A percentile compares a stretch with the other conserved stretches of the same genome.
Evolutionary conservation across 164 flowering plant genomes (phyloP).

Genomic region (Umbilicus rupestris): DNA sequence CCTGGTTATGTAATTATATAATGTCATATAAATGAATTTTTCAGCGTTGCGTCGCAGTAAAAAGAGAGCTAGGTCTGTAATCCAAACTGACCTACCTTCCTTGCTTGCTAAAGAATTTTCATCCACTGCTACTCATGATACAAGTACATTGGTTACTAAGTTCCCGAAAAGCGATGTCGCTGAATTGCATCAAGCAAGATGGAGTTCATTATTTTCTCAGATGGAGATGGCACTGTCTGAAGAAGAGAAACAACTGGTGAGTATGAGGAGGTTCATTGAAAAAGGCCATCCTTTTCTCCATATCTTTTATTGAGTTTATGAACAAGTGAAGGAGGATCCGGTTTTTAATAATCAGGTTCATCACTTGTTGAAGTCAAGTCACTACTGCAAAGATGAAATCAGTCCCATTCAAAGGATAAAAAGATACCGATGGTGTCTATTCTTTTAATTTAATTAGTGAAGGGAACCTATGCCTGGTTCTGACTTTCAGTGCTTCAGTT

Average conservation of each 20-base stretch:
- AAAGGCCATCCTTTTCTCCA: background rate
- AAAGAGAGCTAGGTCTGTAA: constrained; percentile 6
- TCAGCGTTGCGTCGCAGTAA: constrained; percentile 11
- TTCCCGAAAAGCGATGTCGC: background rate
- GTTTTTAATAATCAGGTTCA: no score
- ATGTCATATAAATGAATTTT: background rate
- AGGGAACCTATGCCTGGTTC: background rate
- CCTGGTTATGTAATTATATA: background rate
- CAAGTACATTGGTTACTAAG: background rate
- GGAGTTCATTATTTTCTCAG: constrained; percentile 6
- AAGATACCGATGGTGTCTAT: background rate
- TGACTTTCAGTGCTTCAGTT: background rate
- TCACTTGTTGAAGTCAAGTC: no score
- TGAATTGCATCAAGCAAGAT: constrained; percentile 8
- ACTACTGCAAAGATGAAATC: no score
- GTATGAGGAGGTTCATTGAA: background rate
- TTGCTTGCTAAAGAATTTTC: constrained; percentile 2
- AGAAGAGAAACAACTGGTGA: constrained; percentile 11
- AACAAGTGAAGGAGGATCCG: background rate
- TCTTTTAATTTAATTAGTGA: background rate
- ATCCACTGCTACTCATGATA: background rate
- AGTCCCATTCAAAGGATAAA: background rate
- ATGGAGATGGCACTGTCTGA: constrained; percentile 8
- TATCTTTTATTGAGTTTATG: background rate
- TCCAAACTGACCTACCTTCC: constrained; percentile 5